phyloP scores from a whole-genome alignment of 495 filamentous ascomycete genomes.

The Penicillium steckii region DNA sequence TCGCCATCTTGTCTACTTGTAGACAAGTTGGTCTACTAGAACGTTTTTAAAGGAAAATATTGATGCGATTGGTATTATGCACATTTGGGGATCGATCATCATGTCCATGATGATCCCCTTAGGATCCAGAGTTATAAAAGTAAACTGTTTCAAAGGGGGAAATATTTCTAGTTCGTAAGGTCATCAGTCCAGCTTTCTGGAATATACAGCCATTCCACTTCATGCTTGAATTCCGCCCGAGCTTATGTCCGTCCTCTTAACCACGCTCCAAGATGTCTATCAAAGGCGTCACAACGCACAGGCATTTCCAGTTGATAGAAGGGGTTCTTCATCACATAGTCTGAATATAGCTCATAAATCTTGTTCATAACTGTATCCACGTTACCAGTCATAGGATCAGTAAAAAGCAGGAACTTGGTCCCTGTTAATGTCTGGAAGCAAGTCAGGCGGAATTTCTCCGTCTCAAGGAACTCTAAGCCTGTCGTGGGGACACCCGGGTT shows the following conservation, averaged over 20 bases:
- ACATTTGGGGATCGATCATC: conserved; percentile 11
- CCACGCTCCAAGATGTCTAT: conserved; percentile 68
- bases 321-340: conserved; percentile 99
- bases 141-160: conserved; percentile 5
- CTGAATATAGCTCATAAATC: conserved; percentile 92
- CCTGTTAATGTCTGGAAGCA: conserved; percentile 95
- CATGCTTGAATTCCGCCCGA: not conserved
- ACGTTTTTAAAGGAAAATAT: conserved; percentile 22
- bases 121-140: not conserved
- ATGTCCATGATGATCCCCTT: not conserved
- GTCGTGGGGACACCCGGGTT: conserved; percentile 51
- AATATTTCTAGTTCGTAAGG: conserved; percentile 29
- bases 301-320: conserved; percentile 99
- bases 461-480: conserved; percentile 89
- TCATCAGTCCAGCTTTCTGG: conserved; percentile 21
- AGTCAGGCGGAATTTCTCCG: conserved; percentile 85
- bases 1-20: conserved; percentile 9
- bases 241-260: conserved; percentile 36
- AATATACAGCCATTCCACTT: not conserved
- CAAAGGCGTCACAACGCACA: conserved; percentile 89
- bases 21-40: not conserved
- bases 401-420: conserved; percentile 93
- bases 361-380: conserved; percentile 76
- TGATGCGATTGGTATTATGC: conserved; percentile 26
- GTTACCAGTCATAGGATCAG: conserved; percentile 86